Base-by-base conservation (phyloP, 2,329 filamentous ascomycete species). In the Aspergillus pseudonomiae region DNA sequence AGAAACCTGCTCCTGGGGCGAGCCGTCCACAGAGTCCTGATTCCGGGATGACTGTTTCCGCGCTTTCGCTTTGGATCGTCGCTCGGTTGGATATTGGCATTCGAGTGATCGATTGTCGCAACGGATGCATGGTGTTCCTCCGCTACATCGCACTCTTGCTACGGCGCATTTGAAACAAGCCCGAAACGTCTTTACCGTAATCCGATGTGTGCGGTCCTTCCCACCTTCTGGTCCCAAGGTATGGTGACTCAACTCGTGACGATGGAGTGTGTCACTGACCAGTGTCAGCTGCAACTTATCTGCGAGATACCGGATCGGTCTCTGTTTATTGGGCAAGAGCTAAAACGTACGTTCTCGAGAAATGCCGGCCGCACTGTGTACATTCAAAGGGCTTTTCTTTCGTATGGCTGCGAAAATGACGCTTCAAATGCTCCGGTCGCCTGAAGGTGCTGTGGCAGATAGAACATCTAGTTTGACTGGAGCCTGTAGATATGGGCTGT, bases 131-230 rank as follows among this genome's bases (percentile, higher is more conserved):
- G 78, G 76, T 9, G 64, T 67, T 16, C 76, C 76, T 6, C 78
- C 78, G 59, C 76, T 78, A 63, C 78, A 80, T 64, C 78, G 69
- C 4, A 79, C 78, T 68, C 78, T 71, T 36, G 78, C 78, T 14
- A 74, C 71, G 32, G 78, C 78, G 56, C 78, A 80, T 61, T 75
- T 73, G 59, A 71, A 78, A 58, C 78, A 80, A 4, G 78, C 78
- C 45, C 78, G 72, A 57, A 80, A 80, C 3, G 78, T 80, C 59
- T 78, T 79, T 59, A 78, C 74, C 2, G 77, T 80, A 59, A 80
- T 79, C 3, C 78, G 73, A 60, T 80, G 78, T 6, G 75, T 70
- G 9, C 74, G 74, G 53, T 77, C 74, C 53, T 74, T 74, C 21
- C 74, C 74, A 0, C 73, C 74, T 34, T 76, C 73, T 5, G 64